Percentiles rank a stretch among this genome's conserved stretches.
Conservation (phyloP, 73 alveolate species). For the Blepharisma japonicum region DNA sequence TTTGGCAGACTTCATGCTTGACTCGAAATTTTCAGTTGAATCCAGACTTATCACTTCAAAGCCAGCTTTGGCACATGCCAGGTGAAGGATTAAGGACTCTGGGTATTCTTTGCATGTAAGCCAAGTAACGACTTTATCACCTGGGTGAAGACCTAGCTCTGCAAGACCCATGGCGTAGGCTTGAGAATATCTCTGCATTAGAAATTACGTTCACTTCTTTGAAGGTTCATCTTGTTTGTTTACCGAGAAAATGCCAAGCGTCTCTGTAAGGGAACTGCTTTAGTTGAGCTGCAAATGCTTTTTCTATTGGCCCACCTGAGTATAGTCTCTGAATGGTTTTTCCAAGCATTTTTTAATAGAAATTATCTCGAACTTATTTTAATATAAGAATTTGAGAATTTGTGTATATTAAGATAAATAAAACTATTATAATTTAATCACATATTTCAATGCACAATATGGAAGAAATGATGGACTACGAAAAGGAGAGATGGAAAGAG, state of each 20-base stretch:
- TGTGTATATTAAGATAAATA: no score
- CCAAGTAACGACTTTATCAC: conserved; percentile 16
- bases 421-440: no score
- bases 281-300: no score
- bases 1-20: background rate
- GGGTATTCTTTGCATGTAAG: background rate
- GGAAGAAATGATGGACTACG: no score
- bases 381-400: no score
- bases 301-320: no score
- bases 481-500: no score
- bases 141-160: conserved; percentile 13
- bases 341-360: no score
- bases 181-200: background rate
- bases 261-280: background rate
- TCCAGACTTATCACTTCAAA: background rate
- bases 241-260: conserved; percentile 21
- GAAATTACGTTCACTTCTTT: conserved; percentile 16
- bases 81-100: background rate
- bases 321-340: no score
- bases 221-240: background rate
- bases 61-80: conserved; percentile 19
- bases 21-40: background rate
- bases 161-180: conserved; percentile 14
- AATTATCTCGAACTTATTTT: no score
- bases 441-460: no score